Conservation (phyloP, 345 rosid species). For the Litchi chinensis region DNA sequence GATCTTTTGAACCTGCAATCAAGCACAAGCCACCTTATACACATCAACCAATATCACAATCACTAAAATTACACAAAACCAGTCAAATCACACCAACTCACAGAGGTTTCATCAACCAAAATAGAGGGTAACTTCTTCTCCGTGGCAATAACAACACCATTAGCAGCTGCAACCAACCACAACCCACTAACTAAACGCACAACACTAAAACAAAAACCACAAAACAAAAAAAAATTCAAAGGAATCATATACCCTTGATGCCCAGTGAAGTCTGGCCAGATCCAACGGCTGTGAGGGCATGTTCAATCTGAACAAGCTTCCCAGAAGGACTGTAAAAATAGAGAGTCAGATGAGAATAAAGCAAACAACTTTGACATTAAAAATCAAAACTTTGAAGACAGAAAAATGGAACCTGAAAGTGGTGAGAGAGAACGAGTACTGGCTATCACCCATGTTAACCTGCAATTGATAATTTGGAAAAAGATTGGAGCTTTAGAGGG, state of each 20-base stretch:
- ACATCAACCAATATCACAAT: background rate
- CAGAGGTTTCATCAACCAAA: slow-evolving; percentile 90
- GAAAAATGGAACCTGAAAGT: slow-evolving; percentile 73
- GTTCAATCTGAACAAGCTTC: slow-evolving; percentile 97
- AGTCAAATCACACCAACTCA: slow-evolving; percentile 34
- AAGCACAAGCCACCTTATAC: background rate
- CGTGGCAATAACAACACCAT: slow-evolving; percentile 92
- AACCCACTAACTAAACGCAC: background rate
- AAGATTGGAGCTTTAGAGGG: too few relatives aligned
- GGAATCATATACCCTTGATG: slow-evolving; percentile 63
- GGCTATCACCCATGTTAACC: slow-evolving; percentile 86
- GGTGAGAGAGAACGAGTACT: slow-evolving; percentile 91
- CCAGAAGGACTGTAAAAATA: slow-evolving; percentile 74
- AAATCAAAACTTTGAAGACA: background rate
- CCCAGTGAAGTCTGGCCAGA: slow-evolving; percentile 96
- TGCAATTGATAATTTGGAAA: too few relatives aligned
- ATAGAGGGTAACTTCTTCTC: slow-evolving; percentile 95
- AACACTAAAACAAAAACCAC: background rate
- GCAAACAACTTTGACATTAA: background rate
- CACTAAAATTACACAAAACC: background rate
- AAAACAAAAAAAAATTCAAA: background rate
- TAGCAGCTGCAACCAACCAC: slow-evolving; percentile 63
- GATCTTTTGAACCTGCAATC: slow-evolving; percentile 85
- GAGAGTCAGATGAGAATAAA: background rate
- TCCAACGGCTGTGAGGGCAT: slow-evolving; percentile 91